Percentiles rank a stretch among this genome's conserved stretches.
phyloP scores from a whole-genome alignment of 148 eudicot species.

The Mesembryanthemum crystallinum region DNA sequence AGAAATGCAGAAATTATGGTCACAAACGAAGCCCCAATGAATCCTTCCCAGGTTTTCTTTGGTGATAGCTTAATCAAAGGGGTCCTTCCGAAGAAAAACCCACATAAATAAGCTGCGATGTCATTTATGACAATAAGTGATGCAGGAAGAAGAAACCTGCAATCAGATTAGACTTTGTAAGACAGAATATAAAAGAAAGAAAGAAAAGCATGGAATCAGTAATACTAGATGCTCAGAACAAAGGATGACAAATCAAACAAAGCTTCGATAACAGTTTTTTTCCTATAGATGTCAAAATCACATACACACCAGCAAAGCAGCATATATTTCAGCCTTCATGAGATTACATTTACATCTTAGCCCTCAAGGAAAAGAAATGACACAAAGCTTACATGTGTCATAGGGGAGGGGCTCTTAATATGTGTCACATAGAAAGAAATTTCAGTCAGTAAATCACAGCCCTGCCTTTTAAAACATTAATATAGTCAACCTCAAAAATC shows the following conservation, averaged over 20 bases:
- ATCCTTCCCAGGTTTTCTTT: constrained; percentile 97
- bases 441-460: no score
- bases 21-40: constrained; percentile 89
- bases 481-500: no score
- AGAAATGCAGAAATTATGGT: constrained; percentile 82
- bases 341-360: no score
- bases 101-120: constrained; percentile 90
- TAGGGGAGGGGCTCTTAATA: no score
- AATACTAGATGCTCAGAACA: not conserved
- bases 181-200: no score
- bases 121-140: constrained; percentile 94
- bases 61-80: constrained; percentile 96
- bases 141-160: constrained; percentile 99
- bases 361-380: no score
- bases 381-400: not conserved
- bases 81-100: constrained; percentile 94
- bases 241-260: constrained; percentile 5
- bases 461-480: no score
- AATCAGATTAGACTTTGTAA: constrained; percentile 21
- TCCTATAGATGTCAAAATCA: constrained; percentile 11
- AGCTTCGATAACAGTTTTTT: not conserved
- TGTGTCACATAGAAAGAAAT: no score
- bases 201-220: not conserved
- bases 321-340: no score
- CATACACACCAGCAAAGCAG: no score